Percentiles rank a stretch among this genome's conserved stretches.
Evolutionary conservation across 176 grass and related monocot genomes (phyloP).

Genomic region (Oryza brachyantha): DNA sequence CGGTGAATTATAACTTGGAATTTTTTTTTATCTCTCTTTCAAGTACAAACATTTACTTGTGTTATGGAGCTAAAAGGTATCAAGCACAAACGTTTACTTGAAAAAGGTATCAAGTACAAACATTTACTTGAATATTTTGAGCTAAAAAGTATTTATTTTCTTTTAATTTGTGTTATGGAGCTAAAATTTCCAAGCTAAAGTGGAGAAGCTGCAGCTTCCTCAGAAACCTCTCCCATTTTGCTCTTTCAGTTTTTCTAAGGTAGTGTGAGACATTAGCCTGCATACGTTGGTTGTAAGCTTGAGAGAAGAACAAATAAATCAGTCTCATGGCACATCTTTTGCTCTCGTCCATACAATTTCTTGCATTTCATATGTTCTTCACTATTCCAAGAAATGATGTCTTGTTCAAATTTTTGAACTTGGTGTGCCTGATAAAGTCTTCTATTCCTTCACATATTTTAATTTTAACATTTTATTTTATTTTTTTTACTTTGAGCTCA

Average conservation of each 20-base stretch:
- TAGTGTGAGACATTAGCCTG: background rate
- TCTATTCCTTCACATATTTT: constrained; percentile 15
- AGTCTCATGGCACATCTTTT: background rate
- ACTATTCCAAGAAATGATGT: background rate
- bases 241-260: background rate
- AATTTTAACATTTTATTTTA: no score
- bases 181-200: no score
- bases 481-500: background rate
- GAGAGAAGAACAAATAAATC: background rate
- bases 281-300: background rate
- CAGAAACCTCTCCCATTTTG: background rate
- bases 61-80: no score
- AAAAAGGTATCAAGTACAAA: background rate
- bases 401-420: constrained; percentile 6
- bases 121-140: background rate
- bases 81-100: no score
- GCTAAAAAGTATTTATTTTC: constrained; percentile 9
- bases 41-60: no score
- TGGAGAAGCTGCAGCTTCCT: no score
- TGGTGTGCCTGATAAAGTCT: background rate
- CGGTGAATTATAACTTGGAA: background rate
- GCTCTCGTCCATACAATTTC: background rate
- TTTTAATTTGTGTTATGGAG: constrained; percentile 1
- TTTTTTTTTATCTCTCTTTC: background rate
- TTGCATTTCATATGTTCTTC: constrained; percentile 17